phyloP scores from a whole-genome alignment of 345 rosid genomes.

The Ceriops tagal region DNA sequence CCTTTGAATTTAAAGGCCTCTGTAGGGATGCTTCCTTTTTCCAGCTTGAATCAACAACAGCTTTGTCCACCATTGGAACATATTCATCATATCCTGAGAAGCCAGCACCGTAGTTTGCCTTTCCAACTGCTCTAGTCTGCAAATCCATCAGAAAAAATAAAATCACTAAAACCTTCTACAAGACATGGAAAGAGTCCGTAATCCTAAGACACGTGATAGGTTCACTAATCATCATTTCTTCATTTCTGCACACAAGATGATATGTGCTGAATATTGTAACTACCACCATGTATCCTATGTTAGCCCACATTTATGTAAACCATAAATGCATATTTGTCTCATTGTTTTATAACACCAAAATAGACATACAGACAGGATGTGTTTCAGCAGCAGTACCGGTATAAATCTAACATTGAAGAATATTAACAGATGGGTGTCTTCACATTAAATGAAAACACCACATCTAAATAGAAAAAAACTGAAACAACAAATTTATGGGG shows the following conservation, averaged over 20 bases:
- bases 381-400: no score
- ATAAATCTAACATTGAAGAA: neutral
- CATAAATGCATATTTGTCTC: no score
- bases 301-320: no score
- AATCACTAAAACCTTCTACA: no score
- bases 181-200: no score
- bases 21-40: slow-evolving; percentile 54
- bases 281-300: no score
- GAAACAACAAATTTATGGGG: neutral
- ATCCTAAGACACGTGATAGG: no score
- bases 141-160: slow-evolving; percentile 16
- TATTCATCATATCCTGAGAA: slow-evolving; percentile 97
- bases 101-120: slow-evolving; percentile 50
- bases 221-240: no score
- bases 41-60: slow-evolving; percentile 89
- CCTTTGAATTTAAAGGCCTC: slow-evolving; percentile 52
- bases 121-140: slow-evolving; percentile 71
- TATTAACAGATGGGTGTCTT: neutral
- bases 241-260: no score
- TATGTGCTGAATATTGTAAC: no score
- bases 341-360: no score
- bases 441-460: neutral
- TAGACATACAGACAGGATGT: neutral
- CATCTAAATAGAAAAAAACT: neutral
- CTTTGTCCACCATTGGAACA: slow-evolving; percentile 97